Base-by-base conservation (phyloP, 176 grass and related monocot genomes). In the Saccharum spontaneum region DNA sequence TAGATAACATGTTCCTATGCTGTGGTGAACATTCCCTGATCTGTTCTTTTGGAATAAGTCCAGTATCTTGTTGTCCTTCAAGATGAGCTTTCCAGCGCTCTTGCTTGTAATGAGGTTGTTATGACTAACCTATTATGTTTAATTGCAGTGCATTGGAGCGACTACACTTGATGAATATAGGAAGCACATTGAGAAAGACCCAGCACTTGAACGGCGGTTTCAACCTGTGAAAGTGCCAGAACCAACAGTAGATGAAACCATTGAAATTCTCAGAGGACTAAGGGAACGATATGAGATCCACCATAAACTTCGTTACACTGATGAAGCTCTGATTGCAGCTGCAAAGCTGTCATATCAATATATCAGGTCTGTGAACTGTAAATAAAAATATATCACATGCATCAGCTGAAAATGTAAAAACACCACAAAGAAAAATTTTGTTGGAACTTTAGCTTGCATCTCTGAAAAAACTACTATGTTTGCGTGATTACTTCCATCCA, bases 181-280 rank as follows among this genome's bases (percentile, higher is more conserved):
- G 39, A 98, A 95, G 77, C 93, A 95, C 82, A 87, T 98, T 77
- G 93, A 98, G 88, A 98, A 95, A 86, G 93, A 98, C 49, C 93
- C 96, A 61, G 96, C 96, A 80, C 82, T 98, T 41, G 96, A 98
- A 88, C 91, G 96, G 55, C 82, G 93, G 65, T 98, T 98, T 83
- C 96, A 98, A 77, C 96, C 96, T n/a, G 96, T 98, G 73, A 98
- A 74, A 81, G 93, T 98, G 16, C 96, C 96, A 67, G 96, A 98
- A 38, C 96, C 96, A 77, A 85, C 93, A 76, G 96, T 98, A n/a
- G 96, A 95, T 78, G 93, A 98, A 67, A 92, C 96, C 60, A 98
- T 98, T 73, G 90, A 94, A 60, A 98, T 98, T 78, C 93, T 95
- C 26, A 88, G 87, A 84, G 93, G 96, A 16, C 91, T 98, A 49